Evolutionary conservation across 176 grass and related monocot genomes (phyloP), one percentile per base, ranked within the genome.

Genomic region (Carex pumila): DNA sequence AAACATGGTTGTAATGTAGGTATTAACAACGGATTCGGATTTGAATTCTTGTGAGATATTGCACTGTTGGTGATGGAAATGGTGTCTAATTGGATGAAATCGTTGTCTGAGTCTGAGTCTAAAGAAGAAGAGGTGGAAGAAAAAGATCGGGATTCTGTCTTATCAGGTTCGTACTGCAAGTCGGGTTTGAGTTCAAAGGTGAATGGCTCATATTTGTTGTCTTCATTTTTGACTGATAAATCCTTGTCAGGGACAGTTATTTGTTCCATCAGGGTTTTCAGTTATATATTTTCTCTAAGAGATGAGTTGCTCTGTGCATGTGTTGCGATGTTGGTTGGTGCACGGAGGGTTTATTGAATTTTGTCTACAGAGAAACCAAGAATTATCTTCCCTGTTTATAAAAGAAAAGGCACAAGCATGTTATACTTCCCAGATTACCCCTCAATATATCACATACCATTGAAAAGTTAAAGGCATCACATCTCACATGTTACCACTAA

Each of bases 21-120:
- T 62, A 21, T 11, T 7, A 63, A 63, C 56, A 61, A 80, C 10
- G 62, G 32, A 8, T 81, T 32, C 12, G 31, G 11, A 45, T 81
- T 63, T 21, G 57, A 17, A 62, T 81, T 63, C 49, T 19, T 61
- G n/a, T 13, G 9, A 11, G 54, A 62, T 18, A 41, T 21, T 41
- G 31, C 32, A 81, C 22, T 25, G 43, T 13, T 73, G 12, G 19
- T 12, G 11, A 76, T 12, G 22, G 60, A 13, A 82, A 67, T 67
- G 18, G 41, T 67, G 60, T 83, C 80, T 49, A 83, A 83, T 30
- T 83, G 80, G 39, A 83, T 83, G 19, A 83, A 83, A 29, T 83
- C 80, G 5, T 68, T 21, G 3, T 83, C 80, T 4, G 66, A 39
- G 22, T 66, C 80, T 32, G 60, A 81, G n/a, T 83, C 61, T 10